These are phyloP conservation scores for Penicillium malachiteum DNA, from an alignment of 495 filamentous ascomycete genomes.

Conservation along the genomic window DNA sequence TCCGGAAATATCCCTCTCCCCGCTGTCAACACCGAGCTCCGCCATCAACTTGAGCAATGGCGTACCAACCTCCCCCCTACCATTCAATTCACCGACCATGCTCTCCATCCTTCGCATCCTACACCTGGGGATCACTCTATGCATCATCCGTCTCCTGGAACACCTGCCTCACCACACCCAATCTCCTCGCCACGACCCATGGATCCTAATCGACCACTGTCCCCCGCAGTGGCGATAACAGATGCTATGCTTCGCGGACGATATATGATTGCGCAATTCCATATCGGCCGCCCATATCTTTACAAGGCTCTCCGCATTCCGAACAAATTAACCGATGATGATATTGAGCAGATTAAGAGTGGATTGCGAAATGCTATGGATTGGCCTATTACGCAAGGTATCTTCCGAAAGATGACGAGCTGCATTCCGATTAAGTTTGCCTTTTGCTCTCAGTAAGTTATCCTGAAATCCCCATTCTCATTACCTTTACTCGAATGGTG, in stretches of 20 bases:
- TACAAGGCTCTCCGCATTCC: constrained; percentile 49
- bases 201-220: constrained; percentile 29
- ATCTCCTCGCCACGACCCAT: constrained; percentile 12
- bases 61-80: constrained; percentile 43
- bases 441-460: constrained; percentile 48
- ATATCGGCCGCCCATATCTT: constrained; percentile 49
- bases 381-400: constrained; percentile 44
- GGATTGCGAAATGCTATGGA: constrained; percentile 46
- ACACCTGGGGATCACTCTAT: constrained; percentile 16
- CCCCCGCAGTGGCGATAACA: constrained; percentile 42
- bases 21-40: constrained; percentile 44
- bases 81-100: constrained; percentile 39
- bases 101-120: constrained; percentile 15
- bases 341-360: constrained; percentile 43
- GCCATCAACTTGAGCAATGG: constrained; percentile 50
- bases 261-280: constrained; percentile 47
- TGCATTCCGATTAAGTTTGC: constrained; percentile 50
- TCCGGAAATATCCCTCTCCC: constrained; percentile 46
- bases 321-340: constrained; percentile 39
- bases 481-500: background rate
- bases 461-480: background rate
- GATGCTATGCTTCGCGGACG: constrained; percentile 49
- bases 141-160: constrained; percentile 24
- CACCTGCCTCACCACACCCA: constrained; percentile 28
- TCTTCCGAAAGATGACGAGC: constrained; percentile 48